Evolutionary conservation across 495 filamentous ascomycete genomes (phyloP), one percentile per base, ranked within the genome.

Genomic region (Neurospora sp.): DNA sequence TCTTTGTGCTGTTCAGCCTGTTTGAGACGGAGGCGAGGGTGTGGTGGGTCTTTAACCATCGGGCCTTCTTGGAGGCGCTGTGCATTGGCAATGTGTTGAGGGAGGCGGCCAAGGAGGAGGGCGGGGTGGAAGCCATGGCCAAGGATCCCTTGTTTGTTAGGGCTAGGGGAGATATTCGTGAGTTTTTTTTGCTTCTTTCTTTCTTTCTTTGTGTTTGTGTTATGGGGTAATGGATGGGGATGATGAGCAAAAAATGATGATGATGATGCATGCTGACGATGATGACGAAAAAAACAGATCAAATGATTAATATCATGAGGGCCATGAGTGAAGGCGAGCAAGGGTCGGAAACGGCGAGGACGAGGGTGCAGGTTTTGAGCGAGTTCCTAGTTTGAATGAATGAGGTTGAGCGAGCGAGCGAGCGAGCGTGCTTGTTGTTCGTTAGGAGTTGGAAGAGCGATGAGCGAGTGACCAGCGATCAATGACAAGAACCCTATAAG

Each of bases 11-110:
- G 14, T 90, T 88, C 77, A 80, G 78, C 1, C 76, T 91, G 31
- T 89, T 92, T 71, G 86, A 88, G 74, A 82, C 82, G 40, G 90
- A 93, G 79, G 89, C 90, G 11, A 84, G 87, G 68, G 89, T 92
- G 5, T 93, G 91, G 90, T 93, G 91, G 90, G 89, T 92, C 7
- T 92, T 92, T 76, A 89, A 90, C 77, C 91, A 92, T 78, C 80
- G 91, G 16, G 90, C 90, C 0, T 93, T 93, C 77, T 81, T 91
- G 61, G 90, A 92, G 79, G 89, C 89, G 31, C 79, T 91, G 77
- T 85, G 88, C 75, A 83, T 85, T 40, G 84, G 83, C 16, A 81
- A 80, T 70, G 83, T 87, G 41, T 22, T 40, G 38, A 5, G 68
- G 68, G 42, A 73, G 37, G 14, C 12, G 68, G 44, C 31, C 2